Base-by-base conservation (phyloP, 202 grass and related monocot species). In the Schoenoplectus triqueter region DNA sequence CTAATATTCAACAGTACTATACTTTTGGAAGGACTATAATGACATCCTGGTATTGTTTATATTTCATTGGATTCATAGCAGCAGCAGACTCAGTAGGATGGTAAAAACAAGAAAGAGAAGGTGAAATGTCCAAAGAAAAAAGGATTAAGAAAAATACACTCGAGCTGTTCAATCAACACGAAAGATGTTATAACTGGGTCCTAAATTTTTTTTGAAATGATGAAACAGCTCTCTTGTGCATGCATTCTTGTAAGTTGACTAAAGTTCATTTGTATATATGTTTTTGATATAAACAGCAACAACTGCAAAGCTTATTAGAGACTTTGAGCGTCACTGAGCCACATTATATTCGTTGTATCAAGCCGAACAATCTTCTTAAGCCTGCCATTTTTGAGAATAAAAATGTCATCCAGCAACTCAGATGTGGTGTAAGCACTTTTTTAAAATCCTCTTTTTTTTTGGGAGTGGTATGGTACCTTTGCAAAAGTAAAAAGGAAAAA, bases 301-400 rank as follows among this genome's bases (percentile, higher is more conserved):
- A 99, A 99, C 81, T 99, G 70, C 93, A 95, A 91, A 57, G 88
- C 82, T 86, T 95, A 9, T 83, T 99, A 82, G 96, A 95, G 90
- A 99, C 93, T 76, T 65, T 99, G 21, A 95, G 91, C 91, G 88
- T 91, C 51, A 94, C 86, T 39, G 90, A 99, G 82, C 96, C 96
- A 66, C 96, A 94, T 83, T 99, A 99, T 69, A 87, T 95, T 69
- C 92, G 91, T 21, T 99, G 96, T 59, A 82, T 99, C 87, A 99
- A 99, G 85, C 96, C 96, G 8, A 99, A 99, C 39, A 99, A 92
- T 89, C 70, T 94, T 92, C 91, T 99, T 57, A 99, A 91, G 71
- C 91, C 96, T 91, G 78, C 59, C 83, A 99, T 99, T 88, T 99
- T 99, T 88, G 93, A 99, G 84, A 94, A 92, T 82, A 88, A 51